Evolutionary conservation across 1,139 yeast genomes (phyloP).

Genomic region (Taiozyma onychis): DNA sequence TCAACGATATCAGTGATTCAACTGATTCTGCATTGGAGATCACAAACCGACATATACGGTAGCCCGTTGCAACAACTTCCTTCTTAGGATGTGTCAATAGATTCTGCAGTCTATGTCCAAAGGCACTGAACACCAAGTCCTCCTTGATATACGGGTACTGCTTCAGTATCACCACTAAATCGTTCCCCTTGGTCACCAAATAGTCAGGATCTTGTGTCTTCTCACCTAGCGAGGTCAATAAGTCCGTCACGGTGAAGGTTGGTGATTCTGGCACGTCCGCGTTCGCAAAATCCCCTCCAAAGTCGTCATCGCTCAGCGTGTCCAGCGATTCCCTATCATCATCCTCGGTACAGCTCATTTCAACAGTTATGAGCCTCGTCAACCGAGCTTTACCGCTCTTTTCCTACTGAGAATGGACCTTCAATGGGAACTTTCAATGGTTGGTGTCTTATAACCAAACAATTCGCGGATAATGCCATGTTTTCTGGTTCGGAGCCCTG

Average conservation of each 20-base stretch:
- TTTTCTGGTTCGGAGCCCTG: not conserved
- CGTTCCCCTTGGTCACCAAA: conserved; percentile 24
- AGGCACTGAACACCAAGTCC: conserved; percentile 59
- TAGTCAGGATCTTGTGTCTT: conserved; percentile 21
- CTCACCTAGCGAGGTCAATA: conserved; percentile 22
- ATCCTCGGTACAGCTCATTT: not conserved
- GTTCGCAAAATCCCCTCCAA: not conserved
- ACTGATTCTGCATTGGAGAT: conserved; percentile 50
- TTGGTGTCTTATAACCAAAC: not conserved
- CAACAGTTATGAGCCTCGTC: not conserved
- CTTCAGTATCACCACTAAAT: conserved; percentile 19
- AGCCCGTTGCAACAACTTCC: conserved; percentile 71
- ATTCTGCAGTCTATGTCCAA: conserved; percentile 54
- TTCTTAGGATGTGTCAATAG: conserved; percentile 54
- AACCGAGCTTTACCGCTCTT: not conserved
- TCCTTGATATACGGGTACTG: conserved; percentile 54
- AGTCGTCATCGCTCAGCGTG: not conserved
- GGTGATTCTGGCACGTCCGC: conserved; percentile 23
- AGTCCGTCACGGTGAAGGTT: conserved; percentile 39
- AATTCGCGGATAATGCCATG: not conserved
- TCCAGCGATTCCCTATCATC: not conserved
- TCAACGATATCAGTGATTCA: conserved; percentile 40
- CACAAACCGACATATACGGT: conserved; percentile 63
- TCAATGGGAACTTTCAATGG: too few relatives aligned
- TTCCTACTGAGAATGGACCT: not conserved